Percentiles rank a stretch among this genome's conserved stretches.
phyloP scores from a whole-genome alignment of 148 eudicot genomes.

The Vaccinium macrocarpon region DNA sequence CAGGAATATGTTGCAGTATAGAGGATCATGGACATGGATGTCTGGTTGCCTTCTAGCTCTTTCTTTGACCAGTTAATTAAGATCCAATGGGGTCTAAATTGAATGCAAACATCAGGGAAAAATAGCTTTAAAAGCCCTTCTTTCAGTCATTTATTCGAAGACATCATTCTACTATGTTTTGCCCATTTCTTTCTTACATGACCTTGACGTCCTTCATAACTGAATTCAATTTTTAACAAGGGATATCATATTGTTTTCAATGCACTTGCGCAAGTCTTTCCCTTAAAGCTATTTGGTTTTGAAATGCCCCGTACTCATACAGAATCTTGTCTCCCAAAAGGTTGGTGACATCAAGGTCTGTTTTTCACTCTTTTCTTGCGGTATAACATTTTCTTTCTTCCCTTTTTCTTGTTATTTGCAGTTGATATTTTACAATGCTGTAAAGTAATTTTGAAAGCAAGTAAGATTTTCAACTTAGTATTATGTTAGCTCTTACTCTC shows the following conservation, averaged over 20 bases:
- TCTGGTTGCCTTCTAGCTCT: background rate
- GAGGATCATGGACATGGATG: constrained; percentile 7
- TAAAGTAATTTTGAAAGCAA: constrained; percentile 1
- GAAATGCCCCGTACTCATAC: background rate
- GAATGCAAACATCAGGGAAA: background rate
- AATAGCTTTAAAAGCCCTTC: background rate
- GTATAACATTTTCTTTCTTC: background rate
- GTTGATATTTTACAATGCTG: background rate
- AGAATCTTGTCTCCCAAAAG: background rate
- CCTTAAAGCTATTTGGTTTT: background rate
- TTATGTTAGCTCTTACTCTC: constrained; percentile 21
- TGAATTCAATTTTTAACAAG: background rate
- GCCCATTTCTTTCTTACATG: background rate
- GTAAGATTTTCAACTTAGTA: constrained; percentile 10
- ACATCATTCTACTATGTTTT: background rate
- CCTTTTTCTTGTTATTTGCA: background rate
- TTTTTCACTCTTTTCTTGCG: constrained; percentile 7
- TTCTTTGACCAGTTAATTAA: background rate
- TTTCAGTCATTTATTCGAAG: background rate
- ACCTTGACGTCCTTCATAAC: background rate
- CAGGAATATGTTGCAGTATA: background rate
- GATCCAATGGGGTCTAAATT: background rate
- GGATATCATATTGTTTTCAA: background rate
- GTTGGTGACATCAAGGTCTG: constrained; percentile 8
- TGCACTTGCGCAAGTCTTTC: constrained; percentile 1